Percentiles rank a stretch among this genome's conserved stretches.
These are phyloP conservation scores for Umbelopsis vinacea DNA, from an alignment of 192 early-diverging fungal species.

Conservation along the genomic window DNA sequence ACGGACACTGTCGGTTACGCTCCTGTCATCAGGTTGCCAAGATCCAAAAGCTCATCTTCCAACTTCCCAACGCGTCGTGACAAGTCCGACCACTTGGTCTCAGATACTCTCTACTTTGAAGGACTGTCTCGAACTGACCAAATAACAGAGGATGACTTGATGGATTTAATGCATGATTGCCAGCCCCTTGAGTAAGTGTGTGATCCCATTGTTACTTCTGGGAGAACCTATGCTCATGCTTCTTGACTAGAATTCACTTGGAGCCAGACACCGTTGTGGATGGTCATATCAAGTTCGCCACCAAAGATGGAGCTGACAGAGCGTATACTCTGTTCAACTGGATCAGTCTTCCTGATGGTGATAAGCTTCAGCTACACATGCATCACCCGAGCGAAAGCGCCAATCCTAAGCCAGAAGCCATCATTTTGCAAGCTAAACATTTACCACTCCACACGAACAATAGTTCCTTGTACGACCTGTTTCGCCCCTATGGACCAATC, in stretches of 20 bases:
- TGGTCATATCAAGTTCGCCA: conserved; percentile 37
- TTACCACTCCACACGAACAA: conserved; percentile 36
- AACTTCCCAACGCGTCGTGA: conserved; percentile 18
- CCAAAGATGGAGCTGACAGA: conserved; percentile 43
- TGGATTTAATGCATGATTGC: conserved; percentile 29
- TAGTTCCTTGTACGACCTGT: conserved; percentile 35
- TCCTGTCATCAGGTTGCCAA: conserved; percentile 17
- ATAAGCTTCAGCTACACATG: conserved; percentile 29
- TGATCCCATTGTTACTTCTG: too few species aligned
- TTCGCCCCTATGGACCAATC: conserved; percentile 50
- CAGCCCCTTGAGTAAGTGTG: conserved; percentile 32
- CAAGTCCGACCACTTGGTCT: conserved; percentile 25
- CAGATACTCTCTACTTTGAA: conserved; percentile 32
- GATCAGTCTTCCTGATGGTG: conserved; percentile 22
- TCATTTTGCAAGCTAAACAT: conserved; percentile 41
- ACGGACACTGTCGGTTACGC: conserved; percentile 20
- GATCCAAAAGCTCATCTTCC: conserved; percentile 21
- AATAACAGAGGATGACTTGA: conserved; percentile 34
- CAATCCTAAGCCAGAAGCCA: conserved; percentile 34
- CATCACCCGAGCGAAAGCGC: conserved; percentile 29
- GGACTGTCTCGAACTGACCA: conserved; percentile 21
- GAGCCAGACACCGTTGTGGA: not conserved
- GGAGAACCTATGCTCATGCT: not conserved
- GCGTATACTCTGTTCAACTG: conserved; percentile 49
- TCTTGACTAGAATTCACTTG: conserved; percentile 22